These are phyloP conservation scores for Chamaecrista fasciculata DNA, from an alignment of 306 rosid genomes.

Conservation along the genomic window DNA sequence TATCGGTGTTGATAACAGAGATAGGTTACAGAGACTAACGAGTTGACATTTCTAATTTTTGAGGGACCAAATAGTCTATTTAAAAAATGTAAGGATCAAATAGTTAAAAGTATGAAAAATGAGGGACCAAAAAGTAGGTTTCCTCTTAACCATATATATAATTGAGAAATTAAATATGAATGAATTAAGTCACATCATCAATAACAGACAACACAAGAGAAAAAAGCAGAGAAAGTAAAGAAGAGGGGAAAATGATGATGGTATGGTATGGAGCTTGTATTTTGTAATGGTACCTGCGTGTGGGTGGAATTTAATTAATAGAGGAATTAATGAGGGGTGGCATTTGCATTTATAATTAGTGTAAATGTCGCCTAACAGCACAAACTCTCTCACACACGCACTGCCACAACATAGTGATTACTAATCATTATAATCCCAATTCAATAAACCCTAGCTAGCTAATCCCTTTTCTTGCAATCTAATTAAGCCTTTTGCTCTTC, in stretches of 20 bases:
- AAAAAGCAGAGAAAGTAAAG: not conserved
- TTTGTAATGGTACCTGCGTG: not conserved
- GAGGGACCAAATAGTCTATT: no score
- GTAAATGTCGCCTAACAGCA: constrained; percentile 42
- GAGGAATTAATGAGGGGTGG: no score
- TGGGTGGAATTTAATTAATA: no score
- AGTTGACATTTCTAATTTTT: no score
- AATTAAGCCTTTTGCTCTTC: constrained; percentile 34
- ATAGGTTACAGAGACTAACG: no score
- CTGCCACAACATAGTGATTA: constrained; percentile 42
- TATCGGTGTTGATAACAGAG: no score
- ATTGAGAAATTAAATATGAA: not conserved
- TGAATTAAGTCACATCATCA: constrained; percentile 9
- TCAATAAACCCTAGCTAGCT: not conserved
- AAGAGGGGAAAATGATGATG: not conserved
- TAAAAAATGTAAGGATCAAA: no score
- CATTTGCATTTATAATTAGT: no score
- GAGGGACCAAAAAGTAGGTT: no score
- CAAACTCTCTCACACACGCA: constrained; percentile 36
- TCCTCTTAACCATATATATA: no score
- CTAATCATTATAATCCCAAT: constrained; percentile 42
- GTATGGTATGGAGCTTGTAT: not conserved
- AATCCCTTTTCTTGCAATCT: constrained; percentile 57
- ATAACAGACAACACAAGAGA: not conserved
- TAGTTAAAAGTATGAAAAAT: no score